A percentile compares a stretch with the other conserved stretches of the same genome.
Conservation (phyloP, 2,329 filamentous ascomycete genomes). For the Cryphonectria japonica region DNA sequence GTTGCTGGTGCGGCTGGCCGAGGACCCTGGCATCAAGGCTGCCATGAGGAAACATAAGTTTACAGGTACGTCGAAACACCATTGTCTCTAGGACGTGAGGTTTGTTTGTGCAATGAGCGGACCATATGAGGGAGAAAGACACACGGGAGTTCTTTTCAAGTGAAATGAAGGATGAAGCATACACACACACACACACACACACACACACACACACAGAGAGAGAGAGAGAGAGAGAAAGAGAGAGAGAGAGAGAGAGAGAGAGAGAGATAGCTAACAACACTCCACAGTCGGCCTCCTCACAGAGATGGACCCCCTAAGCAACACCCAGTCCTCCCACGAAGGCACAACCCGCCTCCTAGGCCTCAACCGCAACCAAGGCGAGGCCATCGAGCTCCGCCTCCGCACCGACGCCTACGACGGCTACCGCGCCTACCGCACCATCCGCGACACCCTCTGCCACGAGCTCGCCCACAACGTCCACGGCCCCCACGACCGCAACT, state of each 20-base stretch:
- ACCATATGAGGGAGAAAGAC: not conserved
- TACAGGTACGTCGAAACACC: conserved; percentile 39
- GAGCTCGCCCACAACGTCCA: conserved; percentile 93
- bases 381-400: conserved; percentile 87
- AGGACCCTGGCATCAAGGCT: conserved; percentile 82
- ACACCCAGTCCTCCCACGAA: conserved; percentile 75
- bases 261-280: not conserved
- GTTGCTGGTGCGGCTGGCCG: conserved; percentile 75
- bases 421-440: conserved; percentile 89
- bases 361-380: conserved; percentile 82
- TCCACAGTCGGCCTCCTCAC: conserved; percentile 75
- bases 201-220: too few relatives aligned
- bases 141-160: not conserved
- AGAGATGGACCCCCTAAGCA: conserved; percentile 88
- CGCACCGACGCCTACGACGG: conserved; percentile 95
- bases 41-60: conserved; percentile 86
- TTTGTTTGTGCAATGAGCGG: not conserved
- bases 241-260: too few relatives aligned
- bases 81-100: not conserved
- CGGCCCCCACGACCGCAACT: conserved; percentile 79
- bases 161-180: not conserved
- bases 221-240: too few relatives aligned
- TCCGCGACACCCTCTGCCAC: conserved; percentile 90
- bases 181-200: too few relatives aligned
- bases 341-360: conserved; percentile 77